A percentile compares a stretch with the other conserved stretches of the same genome.
These are phyloP conservation scores for Boechera retrofracta DNA, from an alignment of 345 rosid genomes.

Conservation along the genomic window DNA sequence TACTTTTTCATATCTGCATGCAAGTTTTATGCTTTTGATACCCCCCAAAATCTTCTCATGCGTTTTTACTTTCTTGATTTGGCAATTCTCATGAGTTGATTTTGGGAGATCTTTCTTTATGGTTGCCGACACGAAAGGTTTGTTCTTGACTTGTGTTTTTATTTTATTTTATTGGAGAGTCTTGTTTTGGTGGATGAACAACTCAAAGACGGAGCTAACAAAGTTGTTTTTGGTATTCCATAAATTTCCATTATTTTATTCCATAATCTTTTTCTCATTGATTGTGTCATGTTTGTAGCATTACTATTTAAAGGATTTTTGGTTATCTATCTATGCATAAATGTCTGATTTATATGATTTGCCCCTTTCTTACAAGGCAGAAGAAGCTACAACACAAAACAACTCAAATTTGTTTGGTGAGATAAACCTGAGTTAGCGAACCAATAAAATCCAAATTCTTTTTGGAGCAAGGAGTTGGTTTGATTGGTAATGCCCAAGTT, in stretches of 20 bases:
- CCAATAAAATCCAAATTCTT: conserved; percentile 35
- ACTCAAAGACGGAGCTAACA: conserved; percentile 49
- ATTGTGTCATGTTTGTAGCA: conserved; percentile 18
- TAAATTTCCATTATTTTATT: conserved; percentile 1
- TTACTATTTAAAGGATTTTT: conserved; percentile 30
- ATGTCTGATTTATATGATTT: conserved; percentile 23
- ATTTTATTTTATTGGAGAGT: neutral
- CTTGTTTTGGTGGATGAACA: conserved; percentile 45
- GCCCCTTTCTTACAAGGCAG: conserved; percentile 23
- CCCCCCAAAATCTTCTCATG: conserved; percentile 19
- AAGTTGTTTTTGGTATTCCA: conserved; percentile 13
- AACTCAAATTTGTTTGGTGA: conserved; percentile 33
- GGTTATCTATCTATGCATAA: conserved; percentile 15
- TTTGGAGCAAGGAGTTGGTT: conserved; percentile 27
- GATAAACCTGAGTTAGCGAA: conserved; percentile 34
- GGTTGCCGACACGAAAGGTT: conserved; percentile 47
- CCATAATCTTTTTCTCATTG: neutral
- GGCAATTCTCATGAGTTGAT: conserved; percentile 34
- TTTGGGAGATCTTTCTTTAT: conserved; percentile 5
- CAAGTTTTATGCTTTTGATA: conserved; percentile 30
- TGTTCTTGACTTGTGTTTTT: conserved; percentile 41
- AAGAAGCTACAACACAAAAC: conserved; percentile 3
- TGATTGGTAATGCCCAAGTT: conserved; percentile 35
- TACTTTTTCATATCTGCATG: conserved; percentile 29
- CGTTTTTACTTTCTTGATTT: conserved; percentile 34